Evolutionary conservation across 2,329 filamentous ascomycete genomes (phyloP), one percentile per base, ranked within the genome.

Genomic region (Ophiostoma novo-ulmi): DNA sequence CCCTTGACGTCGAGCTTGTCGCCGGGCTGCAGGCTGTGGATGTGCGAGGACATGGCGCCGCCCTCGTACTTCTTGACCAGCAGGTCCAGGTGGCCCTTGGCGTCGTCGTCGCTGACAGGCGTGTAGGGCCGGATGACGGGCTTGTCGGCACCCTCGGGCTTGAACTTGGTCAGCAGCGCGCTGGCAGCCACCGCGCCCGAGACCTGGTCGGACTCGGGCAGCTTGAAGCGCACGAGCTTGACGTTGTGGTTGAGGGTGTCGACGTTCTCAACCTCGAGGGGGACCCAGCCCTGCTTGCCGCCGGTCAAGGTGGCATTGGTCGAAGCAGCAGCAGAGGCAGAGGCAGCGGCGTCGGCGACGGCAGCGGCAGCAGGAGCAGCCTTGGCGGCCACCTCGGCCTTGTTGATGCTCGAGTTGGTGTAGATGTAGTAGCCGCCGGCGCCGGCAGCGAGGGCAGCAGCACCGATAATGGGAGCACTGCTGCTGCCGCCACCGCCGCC

Each of bases 1-100:
- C 95, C 95, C 86, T 99, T 98, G 84, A 99, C 89, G 73, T 94
- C 90, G 70, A 99, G 88, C 20, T 85, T 85, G 81, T 98, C 90
- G 73, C 93, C 92, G 64, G 92, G 89, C 44, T 85, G 84, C 88
- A 99, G 87, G 78, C 86, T 85, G 85, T 97, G 92, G 68, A 99
- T 79, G 83, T 98, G 91, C 75, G 88, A 87, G 74, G 92, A 96
- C 95, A 99, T 98, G 73, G 92, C 90, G 52, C 95, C 95, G 77
- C 89, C 85, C 73, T 91, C 90, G 84, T 99, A 99, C 77, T 88
- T 88, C 86, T 99, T 99, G 78, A 99, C 87, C 69, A 99, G 80
- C 73, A 99, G 88, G 76, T 98, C 94, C 74, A 99, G 79, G 82
- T 89, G 91, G 75, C 95, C 95, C 78, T 87, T 85, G 73, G 87